Evolutionary conservation across 257 asterid genomes (phyloP).

Genomic region (Solanum sitiens): DNA sequence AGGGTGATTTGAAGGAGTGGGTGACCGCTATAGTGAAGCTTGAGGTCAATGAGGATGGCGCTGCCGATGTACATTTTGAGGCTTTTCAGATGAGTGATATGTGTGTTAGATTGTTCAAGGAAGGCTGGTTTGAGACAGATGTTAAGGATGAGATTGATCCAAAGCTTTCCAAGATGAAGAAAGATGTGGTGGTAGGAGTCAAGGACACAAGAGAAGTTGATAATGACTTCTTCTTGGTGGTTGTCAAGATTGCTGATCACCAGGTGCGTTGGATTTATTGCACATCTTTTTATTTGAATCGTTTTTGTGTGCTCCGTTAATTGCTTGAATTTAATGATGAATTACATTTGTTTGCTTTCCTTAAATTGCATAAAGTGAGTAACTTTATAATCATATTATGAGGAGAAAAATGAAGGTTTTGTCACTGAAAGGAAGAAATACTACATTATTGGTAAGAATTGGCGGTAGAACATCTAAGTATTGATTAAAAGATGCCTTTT

Average conservation of each 20-base stretch:
- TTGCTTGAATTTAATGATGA: background rate
- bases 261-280: conserved; percentile 40
- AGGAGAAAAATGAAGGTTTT: background rate
- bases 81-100: conserved; percentile 93
- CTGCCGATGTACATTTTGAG: conserved; percentile 84
- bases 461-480: background rate
- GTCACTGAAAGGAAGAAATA: too few species aligned
- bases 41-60: conserved; percentile 82
- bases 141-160: conserved; percentile 58
- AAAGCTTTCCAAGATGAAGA: conserved; percentile 78
- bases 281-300: background rate
- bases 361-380: background rate
- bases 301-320: background rate
- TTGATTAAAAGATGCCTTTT: background rate
- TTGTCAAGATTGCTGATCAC: conserved; percentile 82
- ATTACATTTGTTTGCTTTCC: background rate
- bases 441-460: background rate
- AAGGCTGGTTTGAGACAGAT: conserved; percentile 81
- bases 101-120: conserved; percentile 65
- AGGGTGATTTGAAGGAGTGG: conserved; percentile 88
- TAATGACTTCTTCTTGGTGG: conserved; percentile 92
- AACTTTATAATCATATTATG: background rate
- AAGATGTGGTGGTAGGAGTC: conserved; percentile 78
- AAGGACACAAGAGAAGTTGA: conserved; percentile 88
- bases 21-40: conserved; percentile 87